These are phyloP conservation scores for Neonectria sp. DNA, from an alignment of 2,329 filamentous ascomycete genomes.

Conservation along the genomic window DNA sequence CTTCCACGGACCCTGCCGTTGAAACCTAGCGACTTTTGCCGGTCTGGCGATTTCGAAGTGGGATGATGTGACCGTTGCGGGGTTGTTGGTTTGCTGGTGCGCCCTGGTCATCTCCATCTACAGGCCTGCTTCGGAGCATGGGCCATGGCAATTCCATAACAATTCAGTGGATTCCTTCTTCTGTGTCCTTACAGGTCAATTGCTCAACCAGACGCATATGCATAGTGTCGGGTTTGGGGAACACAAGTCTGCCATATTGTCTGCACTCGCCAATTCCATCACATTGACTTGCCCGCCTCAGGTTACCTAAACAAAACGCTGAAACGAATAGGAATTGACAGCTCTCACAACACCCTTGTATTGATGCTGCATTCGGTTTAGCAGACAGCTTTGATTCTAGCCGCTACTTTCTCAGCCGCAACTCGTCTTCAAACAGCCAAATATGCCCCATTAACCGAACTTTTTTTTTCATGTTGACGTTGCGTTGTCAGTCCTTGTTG, in stretches of 20 bases:
- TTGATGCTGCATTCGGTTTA: no score
- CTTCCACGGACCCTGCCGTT: slow-evolving; percentile 35
- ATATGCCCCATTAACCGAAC: not conserved
- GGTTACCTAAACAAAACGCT: not conserved
- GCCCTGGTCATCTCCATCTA: slow-evolving; percentile 4
- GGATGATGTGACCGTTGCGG: slow-evolving; percentile 47
- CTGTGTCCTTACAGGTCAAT: not conserved
- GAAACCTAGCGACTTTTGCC: slow-evolving; percentile 23
- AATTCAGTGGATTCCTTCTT: slow-evolving; percentile 4
- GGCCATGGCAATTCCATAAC: slow-evolving; percentile 12
- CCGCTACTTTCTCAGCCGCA: not conserved
- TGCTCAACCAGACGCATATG: slow-evolving; percentile 1
- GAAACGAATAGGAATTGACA: not conserved
- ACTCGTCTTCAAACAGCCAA: not conserved
- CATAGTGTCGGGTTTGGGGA: not conserved
- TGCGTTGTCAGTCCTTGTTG: not conserved
- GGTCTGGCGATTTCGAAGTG: slow-evolving; percentile 45
- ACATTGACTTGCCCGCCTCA: not conserved
- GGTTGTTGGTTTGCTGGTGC: slow-evolving; percentile 27
- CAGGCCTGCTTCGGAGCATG: slow-evolving; percentile 3
- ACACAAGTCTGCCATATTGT: not conserved
- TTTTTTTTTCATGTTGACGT: not conserved
- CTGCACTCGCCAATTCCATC: not conserved
- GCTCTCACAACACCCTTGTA: not conserved
- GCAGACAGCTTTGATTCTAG: not conserved